Evolutionary conservation across 73 alveolate genomes (phyloP).

Genomic region (Tetrahymena elliotti): DNA sequence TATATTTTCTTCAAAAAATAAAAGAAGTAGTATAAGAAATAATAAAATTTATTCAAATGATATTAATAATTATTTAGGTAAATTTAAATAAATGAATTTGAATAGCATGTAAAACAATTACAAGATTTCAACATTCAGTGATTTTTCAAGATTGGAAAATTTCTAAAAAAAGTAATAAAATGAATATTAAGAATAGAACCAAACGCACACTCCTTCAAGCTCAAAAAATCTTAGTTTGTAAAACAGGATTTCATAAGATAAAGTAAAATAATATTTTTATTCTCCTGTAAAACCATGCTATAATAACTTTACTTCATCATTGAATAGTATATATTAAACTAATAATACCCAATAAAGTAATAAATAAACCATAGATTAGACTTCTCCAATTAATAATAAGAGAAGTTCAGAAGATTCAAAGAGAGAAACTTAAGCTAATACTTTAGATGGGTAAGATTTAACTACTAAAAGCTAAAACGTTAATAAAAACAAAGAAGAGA

Average conservation of each 20-base stretch:
- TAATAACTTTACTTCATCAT: not conserved
- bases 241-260: not conserved
- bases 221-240: not conserved
- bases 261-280: too few species aligned
- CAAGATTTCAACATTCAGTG: not conserved
- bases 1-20: not conserved
- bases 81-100: not conserved
- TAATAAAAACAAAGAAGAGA: not conserved
- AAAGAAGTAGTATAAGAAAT: not conserved
- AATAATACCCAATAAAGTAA: too few species aligned
- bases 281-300: not conserved
- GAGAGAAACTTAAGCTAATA: not conserved
- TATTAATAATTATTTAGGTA: not conserved
- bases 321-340: too few species aligned
- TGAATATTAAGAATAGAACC: not conserved
- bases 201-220: not conserved
- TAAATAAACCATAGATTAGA: not conserved
- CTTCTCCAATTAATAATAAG: not conserved
- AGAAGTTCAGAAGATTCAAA: not conserved
- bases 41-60: too few species aligned
- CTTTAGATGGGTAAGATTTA: not conserved
- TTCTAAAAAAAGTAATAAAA: too few species aligned
- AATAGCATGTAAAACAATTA: too few species aligned
- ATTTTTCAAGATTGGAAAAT: not conserved
- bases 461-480: not conserved